Base-by-base conservation (phyloP, 352 stramenopile species). In the Globisporangium heterothallicum region DNA sequence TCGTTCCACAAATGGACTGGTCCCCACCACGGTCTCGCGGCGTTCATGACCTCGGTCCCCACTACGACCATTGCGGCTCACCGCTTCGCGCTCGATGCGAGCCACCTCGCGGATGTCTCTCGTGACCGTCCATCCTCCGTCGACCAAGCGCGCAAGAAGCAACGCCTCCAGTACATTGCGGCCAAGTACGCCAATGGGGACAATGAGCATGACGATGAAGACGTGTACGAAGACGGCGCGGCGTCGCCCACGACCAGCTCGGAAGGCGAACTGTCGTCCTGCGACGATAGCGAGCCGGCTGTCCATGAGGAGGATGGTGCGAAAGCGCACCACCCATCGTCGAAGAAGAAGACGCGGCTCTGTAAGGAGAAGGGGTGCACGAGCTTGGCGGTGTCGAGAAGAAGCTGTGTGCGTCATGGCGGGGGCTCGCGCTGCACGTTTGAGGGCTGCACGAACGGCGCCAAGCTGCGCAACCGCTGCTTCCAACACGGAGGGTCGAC, bases 401-500 rank as follows among this genome's bases (percentile, higher is more conserved):
- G 60, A 14, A 63, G 66, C 42, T 75, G 66, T 34, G 66, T 75
- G 12, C 66, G 66, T 34, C 66, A 75, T 34, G 66, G 66, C 19
- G 64, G 66, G 22, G 66, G 66, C 35, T 72, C 66, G 21, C 66
- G 66, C n/a, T 75, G 66, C 44, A 59, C 64, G 19, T 59, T 65
- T 9, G 49, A 53, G 5, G 63, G 63, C 26, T 75, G 66, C 51
- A 51, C 56, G 26, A 71, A 75, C 59, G 62, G 66, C 56, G 66
- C 66, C 32, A 71, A 70, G 56, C 60, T 75, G 5, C 59, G 59
- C 50, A 75, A 72, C 43, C 63, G 56, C 13, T 75, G 66, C 53
- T 75, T 75, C 56, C 66, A 75, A 43, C 66, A 75, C 35, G 66
- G 66, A 24, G 63, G 66, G 9, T 75, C 56, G 18, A 75, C 59